Percentiles rank a stretch among this genome's conserved stretches.
phyloP scores from a whole-genome alignment of 192 early-diverging fungal genomes.

The Coemansia sp. region DNA sequence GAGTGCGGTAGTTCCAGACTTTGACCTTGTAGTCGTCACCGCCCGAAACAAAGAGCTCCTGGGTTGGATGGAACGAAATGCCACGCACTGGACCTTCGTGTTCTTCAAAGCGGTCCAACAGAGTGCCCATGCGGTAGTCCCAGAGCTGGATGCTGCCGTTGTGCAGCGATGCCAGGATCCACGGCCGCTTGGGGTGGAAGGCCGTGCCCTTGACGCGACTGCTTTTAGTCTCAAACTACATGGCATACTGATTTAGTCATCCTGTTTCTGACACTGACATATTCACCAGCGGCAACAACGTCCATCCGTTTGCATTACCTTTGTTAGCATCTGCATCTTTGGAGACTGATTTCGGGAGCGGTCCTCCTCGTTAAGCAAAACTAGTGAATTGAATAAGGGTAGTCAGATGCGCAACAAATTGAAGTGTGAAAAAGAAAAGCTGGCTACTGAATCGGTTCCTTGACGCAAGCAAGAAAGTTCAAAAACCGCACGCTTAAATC shows the following conservation, averaged over 20 bases:
- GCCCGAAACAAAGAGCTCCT: constrained; percentile 96
- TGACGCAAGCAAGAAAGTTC: not conserved
- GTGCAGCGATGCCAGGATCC: constrained; percentile 96
- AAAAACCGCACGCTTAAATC: constrained; percentile 2
- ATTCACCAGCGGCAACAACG: not conserved
- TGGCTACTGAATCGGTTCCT: not conserved
- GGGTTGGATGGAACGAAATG: constrained; percentile 92
- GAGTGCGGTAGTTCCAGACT: constrained; percentile 99
- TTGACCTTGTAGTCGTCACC: constrained; percentile 99
- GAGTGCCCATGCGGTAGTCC: constrained; percentile 99
- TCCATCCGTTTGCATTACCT: constrained; percentile 28
- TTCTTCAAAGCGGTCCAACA: constrained; percentile 98
- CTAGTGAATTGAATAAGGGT: not conserved
- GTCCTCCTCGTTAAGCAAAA: constrained; percentile 4
- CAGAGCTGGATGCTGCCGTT: constrained; percentile 98
- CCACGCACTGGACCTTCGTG: constrained; percentile 98
- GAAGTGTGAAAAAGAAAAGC: not conserved
- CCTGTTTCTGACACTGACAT: not conserved
- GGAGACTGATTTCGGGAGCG: not conserved
- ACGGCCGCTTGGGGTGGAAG: constrained; percentile 97
- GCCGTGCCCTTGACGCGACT: constrained; percentile 92
- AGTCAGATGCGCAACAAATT: not conserved
- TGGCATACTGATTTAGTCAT: not conserved
- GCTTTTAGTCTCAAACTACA: constrained; percentile 11
- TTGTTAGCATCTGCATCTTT: constrained; percentile 28